A percentile compares a stretch with the other conserved stretches of the same genome.
Evolutionary conservation across 2,329 filamentous ascomycete species (phyloP).

Genomic region (Harringtonia aguacate): DNA sequence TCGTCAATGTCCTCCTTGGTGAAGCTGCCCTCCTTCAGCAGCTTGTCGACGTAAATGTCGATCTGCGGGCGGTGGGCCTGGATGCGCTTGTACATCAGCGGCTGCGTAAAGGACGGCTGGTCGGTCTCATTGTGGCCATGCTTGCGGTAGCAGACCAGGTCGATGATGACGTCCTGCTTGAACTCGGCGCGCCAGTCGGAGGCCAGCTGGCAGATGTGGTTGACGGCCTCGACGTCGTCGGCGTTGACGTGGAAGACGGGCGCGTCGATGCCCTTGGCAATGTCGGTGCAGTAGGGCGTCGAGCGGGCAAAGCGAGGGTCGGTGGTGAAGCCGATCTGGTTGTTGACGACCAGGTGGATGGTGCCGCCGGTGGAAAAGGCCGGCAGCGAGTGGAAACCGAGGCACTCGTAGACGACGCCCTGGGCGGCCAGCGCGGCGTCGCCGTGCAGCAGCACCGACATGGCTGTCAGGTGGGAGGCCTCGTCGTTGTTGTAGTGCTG

Average conservation of each 20-base stretch:
- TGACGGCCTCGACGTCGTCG: constrained; percentile 95
- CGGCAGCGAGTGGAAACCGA: constrained; percentile 92
- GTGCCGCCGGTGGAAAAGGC: constrained; percentile 96
- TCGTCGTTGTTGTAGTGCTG: constrained; percentile 99
- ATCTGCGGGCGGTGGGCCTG: constrained; percentile 73
- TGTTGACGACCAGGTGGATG: constrained; percentile 95
- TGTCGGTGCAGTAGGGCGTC: constrained; percentile 97
- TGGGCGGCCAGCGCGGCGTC: constrained; percentile 95
- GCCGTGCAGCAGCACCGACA: constrained; percentile 93
- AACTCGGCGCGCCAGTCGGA: constrained; percentile 98
- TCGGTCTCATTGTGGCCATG: constrained; percentile 99
- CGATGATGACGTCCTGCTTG: constrained; percentile 95
- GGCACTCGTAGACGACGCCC: constrained; percentile 95
- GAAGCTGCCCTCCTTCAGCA: constrained; percentile 86
- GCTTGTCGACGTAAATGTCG: constrained; percentile 83
- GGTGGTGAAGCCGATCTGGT: constrained; percentile 99
- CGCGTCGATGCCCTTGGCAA: constrained; percentile 96
- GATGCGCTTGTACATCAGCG: constrained; percentile 98
- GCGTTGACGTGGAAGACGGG: constrained; percentile 99
- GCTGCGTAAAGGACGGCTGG: constrained; percentile 98
- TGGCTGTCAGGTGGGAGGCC: constrained; percentile 75
- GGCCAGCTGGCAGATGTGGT: constrained; percentile 94
- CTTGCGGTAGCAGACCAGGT: constrained; percentile 98
- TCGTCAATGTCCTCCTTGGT: constrained; percentile 96
- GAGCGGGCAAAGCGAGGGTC: constrained; percentile 96